A percentile compares a stretch with the other conserved stretches of the same genome.
phyloP scores from a whole-genome alignment of 768 basidiomycete species.

The Mycena albidolilacea region DNA sequence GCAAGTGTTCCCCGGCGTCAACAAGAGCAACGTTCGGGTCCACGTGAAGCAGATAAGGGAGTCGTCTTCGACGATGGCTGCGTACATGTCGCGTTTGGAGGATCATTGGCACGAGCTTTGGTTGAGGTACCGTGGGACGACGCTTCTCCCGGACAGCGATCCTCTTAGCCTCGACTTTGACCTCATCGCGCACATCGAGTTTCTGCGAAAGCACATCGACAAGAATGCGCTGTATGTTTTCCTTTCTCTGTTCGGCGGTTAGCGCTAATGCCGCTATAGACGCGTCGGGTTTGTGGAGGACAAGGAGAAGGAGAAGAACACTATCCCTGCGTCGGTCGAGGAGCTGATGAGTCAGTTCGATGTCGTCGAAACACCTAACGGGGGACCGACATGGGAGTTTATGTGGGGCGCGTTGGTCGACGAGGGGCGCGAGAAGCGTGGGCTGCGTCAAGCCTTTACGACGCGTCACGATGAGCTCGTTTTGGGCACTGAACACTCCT shows the following conservation, averaged over 20 bases:
- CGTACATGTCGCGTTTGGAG: slow-evolving; percentile 85
- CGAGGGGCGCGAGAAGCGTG: slow-evolving; percentile 80
- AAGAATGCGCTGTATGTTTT: slow-evolving; percentile 86
- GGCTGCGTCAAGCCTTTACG: slow-evolving; percentile 71
- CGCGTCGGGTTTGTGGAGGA: slow-evolving; percentile 74
- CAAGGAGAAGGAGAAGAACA: slow-evolving; percentile 49
- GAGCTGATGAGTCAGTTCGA: slow-evolving; percentile 64
- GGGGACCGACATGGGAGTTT: slow-evolving; percentile 75
- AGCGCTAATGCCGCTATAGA: slow-evolving; percentile 51
- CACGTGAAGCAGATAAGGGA: slow-evolving; percentile 75
- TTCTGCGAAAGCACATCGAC: slow-evolving; percentile 85
- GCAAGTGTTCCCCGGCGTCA: slow-evolving; percentile 86
- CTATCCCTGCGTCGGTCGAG: slow-evolving; percentile 60
- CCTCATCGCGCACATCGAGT: slow-evolving; percentile 84
- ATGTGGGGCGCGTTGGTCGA: slow-evolving; percentile 82
- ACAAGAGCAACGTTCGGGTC: slow-evolving; percentile 79
- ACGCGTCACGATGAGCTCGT: slow-evolving; percentile 58
- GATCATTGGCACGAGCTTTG: slow-evolving; percentile 87
- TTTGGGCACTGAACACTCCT: slow-evolving; percentile 43
- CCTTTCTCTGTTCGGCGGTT: neutral
- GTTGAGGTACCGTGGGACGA: slow-evolving; percentile 77
- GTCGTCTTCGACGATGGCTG: slow-evolving; percentile 72
- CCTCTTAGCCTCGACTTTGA: slow-evolving; percentile 81
- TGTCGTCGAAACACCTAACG: slow-evolving; percentile 60
- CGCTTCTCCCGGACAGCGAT: slow-evolving; percentile 79